Conservation (phyloP, 2,329 filamentous ascomycete genomes). For the Penicillium expansum region DNA sequence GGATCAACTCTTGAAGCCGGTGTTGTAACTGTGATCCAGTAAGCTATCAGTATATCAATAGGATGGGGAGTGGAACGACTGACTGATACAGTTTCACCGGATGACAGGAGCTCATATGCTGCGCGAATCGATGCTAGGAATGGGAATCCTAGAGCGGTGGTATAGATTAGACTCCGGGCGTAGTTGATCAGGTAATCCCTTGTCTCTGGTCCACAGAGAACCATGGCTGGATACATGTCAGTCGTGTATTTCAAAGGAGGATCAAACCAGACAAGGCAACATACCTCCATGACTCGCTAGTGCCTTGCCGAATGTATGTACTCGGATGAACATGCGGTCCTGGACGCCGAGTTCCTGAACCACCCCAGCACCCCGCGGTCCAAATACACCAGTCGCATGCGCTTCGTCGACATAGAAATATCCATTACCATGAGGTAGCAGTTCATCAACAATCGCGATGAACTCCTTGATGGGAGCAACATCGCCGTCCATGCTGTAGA, state of each 20-base stretch:
- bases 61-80: slow-evolving; percentile 2
- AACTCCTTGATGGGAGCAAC: slow-evolving; percentile 63
- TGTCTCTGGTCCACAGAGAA: slow-evolving; percentile 60
- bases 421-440: slow-evolving; percentile 57
- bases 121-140: slow-evolving; percentile 58
- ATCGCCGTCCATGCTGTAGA: slow-evolving; percentile 85
- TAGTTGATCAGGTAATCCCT: slow-evolving; percentile 71
- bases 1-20: slow-evolving; percentile 50
- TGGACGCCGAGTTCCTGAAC: slow-evolving; percentile 52
- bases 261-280: slow-evolving; percentile 20
- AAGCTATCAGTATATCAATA: not conserved
- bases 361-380: slow-evolving; percentile 49
- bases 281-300: slow-evolving; percentile 65
- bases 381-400: slow-evolving; percentile 53
- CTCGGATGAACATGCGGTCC: slow-evolving; percentile 48
- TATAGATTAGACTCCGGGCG: slow-evolving; percentile 71
- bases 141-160: slow-evolving; percentile 65
- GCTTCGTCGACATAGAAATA: slow-evolving; percentile 59
- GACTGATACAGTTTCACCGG: slow-evolving; percentile 50
- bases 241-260: not conserved
- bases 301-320: slow-evolving; percentile 57
- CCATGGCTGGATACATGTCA: slow-evolving; percentile 46
- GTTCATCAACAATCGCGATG: slow-evolving; percentile 54
- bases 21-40: slow-evolving; percentile 33
- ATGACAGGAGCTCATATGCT: slow-evolving; percentile 56